Evolutionary conservation across 2,329 filamentous ascomycete genomes (phyloP), one percentile per base, ranked within the genome.

Genomic region (Fusarium vanettenii): DNA sequence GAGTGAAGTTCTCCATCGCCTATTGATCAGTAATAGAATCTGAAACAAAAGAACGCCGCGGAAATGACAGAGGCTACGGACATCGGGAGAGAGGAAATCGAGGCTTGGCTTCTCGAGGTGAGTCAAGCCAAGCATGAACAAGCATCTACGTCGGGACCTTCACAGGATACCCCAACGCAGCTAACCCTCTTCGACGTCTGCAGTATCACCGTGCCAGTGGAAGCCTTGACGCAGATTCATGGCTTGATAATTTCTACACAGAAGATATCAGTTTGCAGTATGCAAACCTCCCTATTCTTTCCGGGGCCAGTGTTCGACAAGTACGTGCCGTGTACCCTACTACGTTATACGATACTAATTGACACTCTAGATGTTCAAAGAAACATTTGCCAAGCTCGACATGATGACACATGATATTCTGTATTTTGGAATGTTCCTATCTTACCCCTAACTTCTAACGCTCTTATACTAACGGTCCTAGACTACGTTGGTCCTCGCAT

Each of bases 401-500:
- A 33, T n/a, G 25, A 27, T 62, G 29, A 37, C 50, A 7, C 64
- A 67, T 67, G 66, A 69, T 31, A 18, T 56, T 41, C n/a, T 61
- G 1, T 48, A 69, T 4, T 33, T 67, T 13, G 64, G 66, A 37
- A 67, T 25, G 5, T 31, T 11, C 22, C 22, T 13, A 1, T 9
- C 14, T 7, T 11, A 0, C 2, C 11, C n/a, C 1, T 14, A 6
- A 1, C n/a, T 25, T 57, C 16, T 4, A 31, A 31, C 29, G 29
- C 29, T 1, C 10, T 7, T 18, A 13, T 20, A 39, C 55, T 69
- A 16, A 69, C 27, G 6, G 7, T 2, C 2, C 2, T 29, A 68
- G 67, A 68, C 29, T 68, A 57, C 25, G 45, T 56, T 14, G 56
- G 39, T n/a, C 56, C 64, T 5, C 55, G 67, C 18, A 50, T 69